Conservation (phyloP, 805 yeast genomes). For the Yarrowia divulgata region DNA sequence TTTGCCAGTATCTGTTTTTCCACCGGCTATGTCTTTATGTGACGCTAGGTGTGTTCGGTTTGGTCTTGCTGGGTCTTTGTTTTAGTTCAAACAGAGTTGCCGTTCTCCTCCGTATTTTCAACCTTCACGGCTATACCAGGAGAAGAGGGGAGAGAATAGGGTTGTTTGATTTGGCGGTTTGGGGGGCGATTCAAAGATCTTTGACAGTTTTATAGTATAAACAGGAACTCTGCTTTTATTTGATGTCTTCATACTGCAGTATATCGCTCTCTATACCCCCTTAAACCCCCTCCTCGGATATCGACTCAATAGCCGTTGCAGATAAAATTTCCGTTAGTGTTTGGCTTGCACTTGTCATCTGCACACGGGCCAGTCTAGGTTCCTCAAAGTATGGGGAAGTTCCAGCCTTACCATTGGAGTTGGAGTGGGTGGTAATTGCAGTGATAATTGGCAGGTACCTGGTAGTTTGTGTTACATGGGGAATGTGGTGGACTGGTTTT, state of each 20-base stretch:
- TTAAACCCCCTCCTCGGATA: neutral
- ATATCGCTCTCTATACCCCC: neutral
- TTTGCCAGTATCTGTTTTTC: neutral
- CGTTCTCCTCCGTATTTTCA: slow-evolving; percentile 18
- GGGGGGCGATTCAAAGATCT: neutral
- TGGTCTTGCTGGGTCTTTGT: neutral
- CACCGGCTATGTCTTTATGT: neutral
- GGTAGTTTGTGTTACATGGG: too few relatives aligned
- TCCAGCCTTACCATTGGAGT: slow-evolving; percentile 23
- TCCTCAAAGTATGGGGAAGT: slow-evolving; percentile 28
- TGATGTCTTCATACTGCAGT: neutral
- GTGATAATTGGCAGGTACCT: too few relatives aligned
- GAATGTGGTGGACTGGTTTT: too few relatives aligned
- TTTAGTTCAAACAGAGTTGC: neutral
- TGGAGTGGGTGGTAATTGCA: too few relatives aligned
- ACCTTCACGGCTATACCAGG: slow-evolving; percentile 37
- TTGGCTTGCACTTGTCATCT: slow-evolving; percentile 6
- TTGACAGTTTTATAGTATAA: neutral
- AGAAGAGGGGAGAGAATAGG: slow-evolving; percentile 21
- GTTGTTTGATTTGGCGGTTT: neutral
- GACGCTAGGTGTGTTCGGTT: neutral
- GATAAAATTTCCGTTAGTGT: slow-evolving; percentile 22
- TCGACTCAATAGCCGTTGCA: slow-evolving; percentile 38
- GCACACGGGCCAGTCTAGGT: slow-evolving; percentile 3
- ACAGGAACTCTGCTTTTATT: too few relatives aligned